A percentile compares a stretch with the other conserved stretches of the same genome.
phyloP scores from a whole-genome alignment of 495 filamentous ascomycete genomes.

The Lineolata rhizophorae region DNA sequence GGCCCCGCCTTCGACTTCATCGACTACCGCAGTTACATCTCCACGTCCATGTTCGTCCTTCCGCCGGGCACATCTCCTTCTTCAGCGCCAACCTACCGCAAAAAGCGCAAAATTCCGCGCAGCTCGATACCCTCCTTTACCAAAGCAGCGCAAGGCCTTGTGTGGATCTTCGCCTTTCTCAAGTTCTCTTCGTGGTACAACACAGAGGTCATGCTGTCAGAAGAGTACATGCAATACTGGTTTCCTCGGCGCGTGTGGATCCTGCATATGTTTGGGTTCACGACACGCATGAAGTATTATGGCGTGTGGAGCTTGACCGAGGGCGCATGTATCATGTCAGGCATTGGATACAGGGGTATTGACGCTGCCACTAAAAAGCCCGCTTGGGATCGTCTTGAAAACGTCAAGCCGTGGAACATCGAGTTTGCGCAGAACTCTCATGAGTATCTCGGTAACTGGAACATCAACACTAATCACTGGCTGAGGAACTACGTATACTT shows the following conservation, averaged over 20 bases:
- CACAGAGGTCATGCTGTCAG: conserved; percentile 32
- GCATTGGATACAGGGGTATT: conserved; percentile 84
- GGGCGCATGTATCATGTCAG: conserved; percentile 82
- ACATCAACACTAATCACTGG: conserved; percentile 97
- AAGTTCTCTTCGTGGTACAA: conserved; percentile 49
- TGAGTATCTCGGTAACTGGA: conserved; percentile 79
- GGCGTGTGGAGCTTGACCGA: conserved; percentile 87
- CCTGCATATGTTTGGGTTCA: conserved; percentile 63
- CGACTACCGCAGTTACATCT: conserved; percentile 81
- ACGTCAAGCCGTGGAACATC: conserved; percentile 61
- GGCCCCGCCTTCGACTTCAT: conserved; percentile 88
- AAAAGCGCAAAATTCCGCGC: conserved; percentile 85
- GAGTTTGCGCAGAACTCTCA: conserved; percentile 81
- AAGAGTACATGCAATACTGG: conserved; percentile 38
- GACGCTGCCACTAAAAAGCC: conserved; percentile 63
- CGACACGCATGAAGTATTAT: conserved; percentile 77
- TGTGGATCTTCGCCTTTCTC: conserved; percentile 64
- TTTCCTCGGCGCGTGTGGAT: conserved; percentile 52
- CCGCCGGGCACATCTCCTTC: conserved; percentile 55
- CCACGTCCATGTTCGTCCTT: conserved; percentile 81
- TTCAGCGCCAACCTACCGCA: conserved; percentile 63
- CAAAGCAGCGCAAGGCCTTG: conserved; percentile 47
- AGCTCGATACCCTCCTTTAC: conserved; percentile 67
- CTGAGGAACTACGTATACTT: conserved; percentile 89
- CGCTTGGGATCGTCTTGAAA: conserved; percentile 73